Evolutionary conservation across 1,139 yeast species (phyloP).

Genomic region (Taphrina wiesneri): DNA sequence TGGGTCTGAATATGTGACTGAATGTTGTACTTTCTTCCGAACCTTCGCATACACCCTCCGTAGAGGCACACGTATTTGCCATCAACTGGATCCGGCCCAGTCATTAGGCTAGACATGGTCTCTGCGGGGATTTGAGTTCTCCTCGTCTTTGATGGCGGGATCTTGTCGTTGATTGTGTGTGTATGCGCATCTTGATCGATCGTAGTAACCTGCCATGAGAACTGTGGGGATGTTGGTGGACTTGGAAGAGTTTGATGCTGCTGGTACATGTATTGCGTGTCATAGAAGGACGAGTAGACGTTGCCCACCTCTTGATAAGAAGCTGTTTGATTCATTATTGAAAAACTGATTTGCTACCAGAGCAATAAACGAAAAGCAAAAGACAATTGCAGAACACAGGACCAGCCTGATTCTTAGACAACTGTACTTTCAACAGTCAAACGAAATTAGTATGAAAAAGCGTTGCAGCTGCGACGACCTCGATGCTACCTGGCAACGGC

Average conservation of each 20-base stretch:
- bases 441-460: conserved; percentile 1
- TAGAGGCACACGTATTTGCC: conserved; percentile 68
- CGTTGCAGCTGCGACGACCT: background rate
- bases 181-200: conserved; percentile 31
- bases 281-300: conserved; percentile 21
- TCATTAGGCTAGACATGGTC: conserved; percentile 36
- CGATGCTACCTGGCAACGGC: conserved; percentile 2
- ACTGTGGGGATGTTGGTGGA: conserved; percentile 29
- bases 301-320: conserved; percentile 17
- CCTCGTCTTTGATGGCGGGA: conserved; percentile 26
- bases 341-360: conserved; percentile 23
- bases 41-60: conserved; percentile 77
- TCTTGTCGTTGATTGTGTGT: conserved; percentile 15
- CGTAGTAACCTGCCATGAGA: conserved; percentile 31
- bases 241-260: conserved; percentile 24
- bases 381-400: conserved; percentile 9
- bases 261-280: conserved; percentile 28
- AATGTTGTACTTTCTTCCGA: conserved; percentile 88
- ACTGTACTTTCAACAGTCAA: background rate
- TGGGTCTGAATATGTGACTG: conserved; percentile 97
- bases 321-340: background rate
- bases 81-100: conserved; percentile 71
- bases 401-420: conserved; percentile 11
- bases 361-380: conserved; percentile 9
- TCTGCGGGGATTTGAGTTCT: conserved; percentile 37